Percentiles rank a stretch among this genome's conserved stretches.
These are phyloP conservation scores for Pterocarpus santalinus DNA, from an alignment of 306 rosid genomes.

Conservation along the genomic window DNA sequence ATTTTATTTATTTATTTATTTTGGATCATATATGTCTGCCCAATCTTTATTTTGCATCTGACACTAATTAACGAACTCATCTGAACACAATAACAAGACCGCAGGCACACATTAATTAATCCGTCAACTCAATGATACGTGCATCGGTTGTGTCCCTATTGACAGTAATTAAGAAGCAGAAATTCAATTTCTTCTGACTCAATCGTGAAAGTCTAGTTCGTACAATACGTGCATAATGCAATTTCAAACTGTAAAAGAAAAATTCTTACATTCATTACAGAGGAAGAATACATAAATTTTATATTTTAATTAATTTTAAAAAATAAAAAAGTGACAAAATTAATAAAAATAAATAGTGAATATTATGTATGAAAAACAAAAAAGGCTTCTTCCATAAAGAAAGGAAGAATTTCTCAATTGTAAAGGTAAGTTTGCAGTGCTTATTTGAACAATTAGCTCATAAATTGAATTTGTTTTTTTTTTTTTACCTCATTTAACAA, in stretches of 20 bases:
- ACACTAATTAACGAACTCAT: constrained; percentile 34
- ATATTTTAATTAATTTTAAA: no score
- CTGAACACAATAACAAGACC: neutral
- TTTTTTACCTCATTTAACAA: neutral
- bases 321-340: no score
- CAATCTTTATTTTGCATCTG: constrained; percentile 11
- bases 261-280: no score
- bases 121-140: neutral
- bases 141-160: no score
- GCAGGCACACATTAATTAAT: neutral
- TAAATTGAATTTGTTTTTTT: neutral
- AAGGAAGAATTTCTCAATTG: no score
- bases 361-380: no score
- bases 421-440: neutral
- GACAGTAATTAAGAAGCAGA: neutral
- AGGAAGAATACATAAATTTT: no score
- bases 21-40: constrained; percentile 19
- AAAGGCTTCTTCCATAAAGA: no score
- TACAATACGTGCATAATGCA: neutral
- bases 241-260: neutral
- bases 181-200: neutral
- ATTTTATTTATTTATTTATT: neutral
- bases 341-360: no score
- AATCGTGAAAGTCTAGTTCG: neutral
- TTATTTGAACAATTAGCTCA: neutral